These are phyloP conservation scores for Schwanniomyces etchellsii DNA, from an alignment of 1,139 yeast genomes.

Conservation along the genomic window DNA sequence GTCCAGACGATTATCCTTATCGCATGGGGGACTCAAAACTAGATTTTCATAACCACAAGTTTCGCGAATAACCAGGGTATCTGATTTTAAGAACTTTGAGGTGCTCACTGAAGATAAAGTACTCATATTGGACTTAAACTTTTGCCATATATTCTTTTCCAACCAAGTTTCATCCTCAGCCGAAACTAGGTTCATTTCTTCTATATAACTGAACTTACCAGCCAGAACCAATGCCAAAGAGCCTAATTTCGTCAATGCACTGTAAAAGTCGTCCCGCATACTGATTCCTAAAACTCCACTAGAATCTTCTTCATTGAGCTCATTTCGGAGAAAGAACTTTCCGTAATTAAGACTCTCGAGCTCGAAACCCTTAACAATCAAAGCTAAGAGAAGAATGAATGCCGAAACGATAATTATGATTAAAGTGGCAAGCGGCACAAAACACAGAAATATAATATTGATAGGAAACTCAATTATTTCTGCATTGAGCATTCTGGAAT, in stretches of 20 bases:
- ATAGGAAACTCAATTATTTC: slow-evolving; percentile 45
- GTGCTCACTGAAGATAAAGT: neutral
- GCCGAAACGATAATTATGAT: slow-evolving; percentile 45
- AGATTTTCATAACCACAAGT: no score
- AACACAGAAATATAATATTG: slow-evolving; percentile 48
- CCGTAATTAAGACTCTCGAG: slow-evolving; percentile 43
- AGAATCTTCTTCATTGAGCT: slow-evolving; percentile 26
- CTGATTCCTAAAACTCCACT: slow-evolving; percentile 15
- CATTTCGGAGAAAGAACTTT: slow-evolving; percentile 31
- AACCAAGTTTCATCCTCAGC: slow-evolving; percentile 56
- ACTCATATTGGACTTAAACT: slow-evolving; percentile 5
- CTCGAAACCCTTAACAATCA: slow-evolving; percentile 51
- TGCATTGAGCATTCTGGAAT: slow-evolving; percentile 29
- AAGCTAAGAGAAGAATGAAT: slow-evolving; percentile 48
- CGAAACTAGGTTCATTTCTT: slow-evolving; percentile 49
- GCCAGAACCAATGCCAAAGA: slow-evolving; percentile 61
- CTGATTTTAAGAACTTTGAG: no score
- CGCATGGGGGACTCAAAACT: no score
- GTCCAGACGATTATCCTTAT: no score
- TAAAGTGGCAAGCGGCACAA: slow-evolving; percentile 58
- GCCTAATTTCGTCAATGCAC: slow-evolving; percentile 56
- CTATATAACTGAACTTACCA: slow-evolving; percentile 58
- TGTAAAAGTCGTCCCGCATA: slow-evolving; percentile 59
- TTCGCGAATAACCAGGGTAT: no score
- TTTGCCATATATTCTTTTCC: slow-evolving; percentile 33